phyloP scores from a whole-genome alignment of 352 stramenopile genomes.

The Pythium coloratum region DNA sequence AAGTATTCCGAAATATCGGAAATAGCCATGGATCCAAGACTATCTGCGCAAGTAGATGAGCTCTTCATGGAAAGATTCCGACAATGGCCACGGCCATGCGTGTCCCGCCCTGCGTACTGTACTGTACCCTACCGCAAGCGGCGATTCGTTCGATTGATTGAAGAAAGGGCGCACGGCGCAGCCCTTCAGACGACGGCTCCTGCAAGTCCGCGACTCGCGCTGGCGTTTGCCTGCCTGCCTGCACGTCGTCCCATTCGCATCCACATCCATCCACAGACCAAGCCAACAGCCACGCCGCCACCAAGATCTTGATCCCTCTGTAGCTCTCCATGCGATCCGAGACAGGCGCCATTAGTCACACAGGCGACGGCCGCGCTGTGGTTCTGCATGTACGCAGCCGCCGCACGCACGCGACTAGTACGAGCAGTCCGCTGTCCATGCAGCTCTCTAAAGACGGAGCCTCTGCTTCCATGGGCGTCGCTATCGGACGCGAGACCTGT shows the following conservation, averaged over 20 bases:
- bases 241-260: background rate
- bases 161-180: constrained; percentile 15
- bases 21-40: background rate
- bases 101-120: background rate
- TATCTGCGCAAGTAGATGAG: background rate
- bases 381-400: constrained; percentile 25
- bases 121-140: background rate
- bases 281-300: background rate
- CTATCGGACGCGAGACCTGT: constrained; percentile 29
- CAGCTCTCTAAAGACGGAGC: background rate
- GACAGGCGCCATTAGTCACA: background rate
- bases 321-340: constrained; percentile 14
- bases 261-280: too few relatives aligned
- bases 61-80: constrained; percentile 3
- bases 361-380: background rate
- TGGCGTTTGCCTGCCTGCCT: background rate
- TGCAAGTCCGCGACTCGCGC: background rate
- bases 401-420: constrained; percentile 8
- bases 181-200: background rate
- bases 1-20: background rate
- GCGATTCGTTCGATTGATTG: constrained; percentile 6
- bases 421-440: constrained; percentile 9
- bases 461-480: constrained; percentile 22
- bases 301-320: background rate
- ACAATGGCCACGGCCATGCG: background rate